A percentile compares a stretch with the other conserved stretches of the same genome.
phyloP scores from a whole-genome alignment of 305 asterid species.

The Solanum hybrid region DNA sequence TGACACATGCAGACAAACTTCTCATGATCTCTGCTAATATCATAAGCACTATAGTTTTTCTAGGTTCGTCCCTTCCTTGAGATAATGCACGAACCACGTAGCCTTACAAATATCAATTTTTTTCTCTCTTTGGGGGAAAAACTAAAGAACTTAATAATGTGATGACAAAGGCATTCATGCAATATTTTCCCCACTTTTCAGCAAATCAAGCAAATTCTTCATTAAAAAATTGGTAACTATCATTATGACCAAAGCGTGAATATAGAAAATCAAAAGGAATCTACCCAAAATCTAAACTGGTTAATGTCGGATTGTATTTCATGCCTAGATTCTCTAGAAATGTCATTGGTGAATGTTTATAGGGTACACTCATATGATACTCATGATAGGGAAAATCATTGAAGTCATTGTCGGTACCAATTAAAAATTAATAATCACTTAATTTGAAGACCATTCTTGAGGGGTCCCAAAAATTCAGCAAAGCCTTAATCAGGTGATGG shows the following conservation, averaged over 20 bases:
- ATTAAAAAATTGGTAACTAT: background rate
- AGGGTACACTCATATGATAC: background rate
- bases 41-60: background rate
- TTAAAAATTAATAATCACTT: background rate
- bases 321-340: background rate
- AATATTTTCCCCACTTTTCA: background rate
- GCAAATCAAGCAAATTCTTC: background rate
- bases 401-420: background rate
- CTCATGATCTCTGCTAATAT: background rate
- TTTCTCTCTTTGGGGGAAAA: background rate
- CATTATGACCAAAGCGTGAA: background rate
- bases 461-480: background rate
- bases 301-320: background rate
- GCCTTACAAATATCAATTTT: background rate
- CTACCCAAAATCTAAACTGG: background rate
- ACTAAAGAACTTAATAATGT: background rate
- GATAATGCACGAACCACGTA: background rate
- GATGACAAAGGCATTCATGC: background rate
- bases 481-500: background rate
- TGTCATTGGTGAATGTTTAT: background rate
- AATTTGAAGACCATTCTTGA: background rate
- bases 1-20: background rate
- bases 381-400: background rate
- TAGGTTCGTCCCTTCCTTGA: background rate
- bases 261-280: background rate